Evolutionary conservation across 805 yeast genomes (phyloP).

Genomic region (Ogataea siamensis): DNA sequence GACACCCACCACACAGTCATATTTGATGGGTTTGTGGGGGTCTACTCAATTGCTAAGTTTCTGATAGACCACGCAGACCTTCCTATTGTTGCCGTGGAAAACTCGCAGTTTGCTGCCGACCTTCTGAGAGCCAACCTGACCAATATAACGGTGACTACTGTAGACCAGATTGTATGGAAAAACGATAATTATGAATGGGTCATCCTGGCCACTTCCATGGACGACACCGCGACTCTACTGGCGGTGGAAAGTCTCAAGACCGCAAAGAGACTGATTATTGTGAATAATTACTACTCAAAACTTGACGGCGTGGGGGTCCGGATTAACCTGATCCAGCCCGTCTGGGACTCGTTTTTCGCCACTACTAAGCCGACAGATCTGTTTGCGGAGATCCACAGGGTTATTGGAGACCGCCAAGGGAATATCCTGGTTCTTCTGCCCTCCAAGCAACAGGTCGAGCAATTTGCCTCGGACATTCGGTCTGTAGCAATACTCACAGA

Average conservation of each 20-base stretch:
- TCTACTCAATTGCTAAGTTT: conserved; percentile 8
- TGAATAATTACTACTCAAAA: conserved; percentile 6
- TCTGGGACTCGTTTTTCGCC: conserved; percentile 9
- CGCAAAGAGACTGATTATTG: conserved; percentile 10
- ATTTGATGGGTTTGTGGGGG: conserved; percentile 12
- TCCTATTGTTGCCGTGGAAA: conserved; percentile 12
- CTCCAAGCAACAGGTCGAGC: conserved; percentile 11
- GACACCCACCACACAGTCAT: conserved; percentile 10
- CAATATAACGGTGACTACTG: not conserved
- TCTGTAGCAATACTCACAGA: not conserved
- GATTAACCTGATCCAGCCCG: conserved; percentile 1
- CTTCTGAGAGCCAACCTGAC: conserved; percentile 7
- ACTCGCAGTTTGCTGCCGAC: conserved; percentile 11
- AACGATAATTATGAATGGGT: conserved; percentile 1
- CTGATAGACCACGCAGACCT: conserved; percentile 8
- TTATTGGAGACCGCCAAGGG: conserved; percentile 1
- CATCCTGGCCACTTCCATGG: conserved; percentile 3
- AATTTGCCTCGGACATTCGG: not conserved
- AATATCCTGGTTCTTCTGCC: conserved; percentile 15
- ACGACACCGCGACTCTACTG: conserved; percentile 2
- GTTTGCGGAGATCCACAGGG: conserved; percentile 3
- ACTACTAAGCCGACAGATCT: conserved; percentile 2
- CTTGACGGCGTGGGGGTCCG: not conserved
- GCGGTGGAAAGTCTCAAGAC: conserved; percentile 3
- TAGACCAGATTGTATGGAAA: conserved; percentile 4